Evolutionary conservation across 116 monocot genomes (phyloP).

Genomic region (Papilionanthe hybrid): DNA sequence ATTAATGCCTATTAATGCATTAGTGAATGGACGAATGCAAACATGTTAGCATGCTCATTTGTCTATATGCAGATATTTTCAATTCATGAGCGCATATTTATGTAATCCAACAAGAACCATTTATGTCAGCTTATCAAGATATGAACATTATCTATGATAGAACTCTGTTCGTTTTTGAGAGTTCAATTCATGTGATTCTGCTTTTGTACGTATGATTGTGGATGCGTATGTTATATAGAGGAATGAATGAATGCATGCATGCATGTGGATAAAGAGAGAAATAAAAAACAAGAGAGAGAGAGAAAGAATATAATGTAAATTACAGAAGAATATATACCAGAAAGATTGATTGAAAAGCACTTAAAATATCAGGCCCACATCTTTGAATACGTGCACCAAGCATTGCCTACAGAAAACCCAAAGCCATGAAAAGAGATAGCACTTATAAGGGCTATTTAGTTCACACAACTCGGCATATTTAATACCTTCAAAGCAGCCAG

Average conservation of each 20-base stretch:
- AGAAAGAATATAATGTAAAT: slow-evolving; percentile 1
- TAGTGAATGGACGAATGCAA: no score
- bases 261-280: neutral
- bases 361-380: slow-evolving; percentile 57
- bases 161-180: no score
- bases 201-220: neutral
- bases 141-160: no score
- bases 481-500: slow-evolving; percentile 83
- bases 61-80: no score
- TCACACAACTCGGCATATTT: neutral
- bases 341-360: slow-evolving; percentile 67
- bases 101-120: no score
- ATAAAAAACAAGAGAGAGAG: neutral
- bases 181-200: neutral
- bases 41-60: no score
- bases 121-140: no score
- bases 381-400: slow-evolving; percentile 45
- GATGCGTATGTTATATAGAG: no score
- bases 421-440: slow-evolving; percentile 8
- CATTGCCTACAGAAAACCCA: slow-evolving; percentile 31
- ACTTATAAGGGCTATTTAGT: neutral
- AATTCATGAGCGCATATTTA: no score
- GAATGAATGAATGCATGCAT: neutral
- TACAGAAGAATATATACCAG: slow-evolving; percentile 34
- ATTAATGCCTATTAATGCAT: no score